phyloP scores from a whole-genome alignment of 345 rosid species.

The Gossypioides kirkii region DNA sequence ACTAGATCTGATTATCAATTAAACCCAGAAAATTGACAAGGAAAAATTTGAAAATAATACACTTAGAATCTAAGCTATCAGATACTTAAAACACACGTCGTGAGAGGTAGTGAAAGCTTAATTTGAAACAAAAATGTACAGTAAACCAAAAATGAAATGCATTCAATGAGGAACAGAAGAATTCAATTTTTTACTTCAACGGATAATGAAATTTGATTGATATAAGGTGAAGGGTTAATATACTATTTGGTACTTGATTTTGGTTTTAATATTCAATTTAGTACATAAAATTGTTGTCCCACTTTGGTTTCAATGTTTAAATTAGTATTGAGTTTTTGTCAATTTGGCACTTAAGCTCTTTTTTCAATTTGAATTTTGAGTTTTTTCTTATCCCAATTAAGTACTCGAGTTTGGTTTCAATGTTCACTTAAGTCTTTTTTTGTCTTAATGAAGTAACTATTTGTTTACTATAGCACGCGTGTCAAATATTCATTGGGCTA shows the following conservation, averaged over 20 bases:
- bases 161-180: conserved; percentile 3
- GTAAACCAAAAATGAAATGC: conserved; percentile 9
- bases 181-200: conserved; percentile 22
- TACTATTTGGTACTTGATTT: rapidly evolving
- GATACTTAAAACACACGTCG: conserved; percentile 33
- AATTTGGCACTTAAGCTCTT: too few species aligned
- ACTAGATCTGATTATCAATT: background rate
- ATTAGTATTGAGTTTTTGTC: too few species aligned
- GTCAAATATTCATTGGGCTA: too few species aligned
- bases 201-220: conserved; percentile 26
- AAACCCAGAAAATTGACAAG: background rate
- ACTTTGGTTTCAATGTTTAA: too few species aligned
- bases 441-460: too few species aligned
- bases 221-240: background rate
- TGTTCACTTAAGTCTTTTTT: too few species aligned
- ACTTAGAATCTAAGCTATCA: conserved; percentile 39
- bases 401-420: too few species aligned
- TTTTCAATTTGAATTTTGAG: too few species aligned
- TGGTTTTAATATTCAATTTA: too few species aligned
- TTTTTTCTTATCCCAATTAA: too few species aligned
- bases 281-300: too few species aligned
- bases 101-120: conserved; percentile 3
- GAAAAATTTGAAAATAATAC: background rate
- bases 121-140: conserved; percentile 12
- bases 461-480: too few species aligned